Evolutionary conservation across 805 yeast species (phyloP).

Genomic region (Wickerhamiella dianesei): DNA sequence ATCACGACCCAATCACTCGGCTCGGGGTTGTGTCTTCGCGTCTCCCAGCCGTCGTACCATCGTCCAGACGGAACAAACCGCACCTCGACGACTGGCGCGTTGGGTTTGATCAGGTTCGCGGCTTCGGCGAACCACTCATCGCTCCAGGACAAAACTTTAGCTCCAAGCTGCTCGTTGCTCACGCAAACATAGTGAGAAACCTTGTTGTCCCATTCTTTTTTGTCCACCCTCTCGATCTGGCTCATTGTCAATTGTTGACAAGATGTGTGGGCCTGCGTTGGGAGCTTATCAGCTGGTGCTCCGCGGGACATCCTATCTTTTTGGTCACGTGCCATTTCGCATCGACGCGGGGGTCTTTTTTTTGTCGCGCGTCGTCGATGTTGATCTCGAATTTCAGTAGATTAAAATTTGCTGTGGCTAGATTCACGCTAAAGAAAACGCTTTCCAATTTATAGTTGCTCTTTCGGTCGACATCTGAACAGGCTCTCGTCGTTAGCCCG

Average conservation of each 20-base stretch:
- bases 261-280: too few species aligned
- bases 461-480: too few species aligned
- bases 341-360: too few species aligned
- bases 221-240: slow-evolving; percentile 8
- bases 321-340: too few species aligned
- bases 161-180: slow-evolving; percentile 74
- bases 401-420: too few species aligned
- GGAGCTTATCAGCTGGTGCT: neutral
- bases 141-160: slow-evolving; percentile 50
- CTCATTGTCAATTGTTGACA: slow-evolving; percentile 9
- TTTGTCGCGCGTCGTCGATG: too few species aligned
- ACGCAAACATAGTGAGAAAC: slow-evolving; percentile 39
- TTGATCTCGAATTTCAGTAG: too few species aligned
- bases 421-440: too few species aligned
- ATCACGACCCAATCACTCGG: slow-evolving; percentile 81
- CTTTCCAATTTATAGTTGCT: too few species aligned
- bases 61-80: slow-evolving; percentile 77
- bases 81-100: slow-evolving; percentile 68
- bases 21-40: slow-evolving; percentile 78
- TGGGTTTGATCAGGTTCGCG: slow-evolving; percentile 67
- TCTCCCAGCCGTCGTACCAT: slow-evolving; percentile 99
- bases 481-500: too few species aligned
- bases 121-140: slow-evolving; percentile 98
- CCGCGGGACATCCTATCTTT: too few species aligned
- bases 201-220: slow-evolving; percentile 15